Evolutionary conservation across 305 asterid species (phyloP), one percentile per base, ranked within the genome.

Genomic region (Solanum hybrid): DNA sequence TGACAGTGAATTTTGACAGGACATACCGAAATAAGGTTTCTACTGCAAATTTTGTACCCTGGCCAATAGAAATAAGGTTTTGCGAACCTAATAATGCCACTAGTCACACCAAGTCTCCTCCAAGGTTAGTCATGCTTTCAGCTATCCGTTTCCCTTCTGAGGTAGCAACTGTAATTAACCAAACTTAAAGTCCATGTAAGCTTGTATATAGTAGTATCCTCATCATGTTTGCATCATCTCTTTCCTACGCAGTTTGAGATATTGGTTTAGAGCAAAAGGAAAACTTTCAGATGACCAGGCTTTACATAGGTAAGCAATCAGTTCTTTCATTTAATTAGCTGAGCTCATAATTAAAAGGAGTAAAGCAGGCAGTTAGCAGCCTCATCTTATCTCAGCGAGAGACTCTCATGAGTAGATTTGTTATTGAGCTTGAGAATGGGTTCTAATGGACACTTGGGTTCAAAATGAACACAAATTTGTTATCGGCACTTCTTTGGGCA

Each of bases 191-290:
- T 28, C 4, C 40, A 71, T 77, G 78, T 89, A 51, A 29, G 46
- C 86, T 42, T 67, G 61, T 40, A 24, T 87, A 22, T 77, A n/a
- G 24, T 67, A 31, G 42, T 85, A 57, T 85, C 39, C 46, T 81
- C 8, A 67, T 26, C 33, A 35, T 76, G 69, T 46, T 89, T 89
- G 76, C 35, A 37, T 14, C 86, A 24, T 87, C 46, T 89, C 80
- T 29, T 40, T 36, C 71, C 40, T 57, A n/a, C 93, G 91, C 99
- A 98, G 99, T 92, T 93, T 98, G 91, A 95, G 91, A 89, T 98
- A 94, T 94, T 98, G 99, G 99, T 97, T 97, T 90, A 97, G 99
- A 94, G 98, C 99, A 51, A 94, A 91, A 93, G 99, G 97, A 90
- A 95, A 92, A 91, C 99, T 98, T 89, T 95, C 99, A 90, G 99